These are phyloP conservation scores for Sarocladiaceae sp. DNA, from an alignment of 2,329 filamentous ascomycete species.

Conservation along the genomic window DNA sequence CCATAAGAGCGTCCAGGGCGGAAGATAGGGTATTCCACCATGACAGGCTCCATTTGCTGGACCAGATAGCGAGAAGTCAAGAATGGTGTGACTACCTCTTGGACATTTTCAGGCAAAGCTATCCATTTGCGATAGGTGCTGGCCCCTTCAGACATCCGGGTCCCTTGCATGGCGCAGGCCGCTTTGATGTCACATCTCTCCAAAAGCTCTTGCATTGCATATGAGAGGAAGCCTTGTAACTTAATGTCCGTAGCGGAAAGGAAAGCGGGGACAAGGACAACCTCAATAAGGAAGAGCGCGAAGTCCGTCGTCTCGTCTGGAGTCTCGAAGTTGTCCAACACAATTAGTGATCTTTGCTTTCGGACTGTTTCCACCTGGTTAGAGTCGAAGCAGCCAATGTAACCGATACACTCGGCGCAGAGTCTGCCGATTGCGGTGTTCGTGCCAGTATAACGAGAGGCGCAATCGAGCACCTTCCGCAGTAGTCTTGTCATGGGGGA, in stretches of 20 bases:
- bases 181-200: constrained; percentile 69
- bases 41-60: constrained; percentile 52
- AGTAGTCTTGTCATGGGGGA: constrained; percentile 66
- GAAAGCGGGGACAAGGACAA: constrained; percentile 88
- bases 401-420: constrained; percentile 77
- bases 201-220: constrained; percentile 88
- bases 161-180: constrained; percentile 40
- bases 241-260: constrained; percentile 83
- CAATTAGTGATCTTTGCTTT: constrained; percentile 77
- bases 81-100: constrained; percentile 84
- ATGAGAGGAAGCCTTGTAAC: constrained; percentile 87
- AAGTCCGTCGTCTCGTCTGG: constrained; percentile 80
- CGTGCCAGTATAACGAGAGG: constrained; percentile 70
- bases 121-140: constrained; percentile 72
- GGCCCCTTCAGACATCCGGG: constrained; percentile 42
- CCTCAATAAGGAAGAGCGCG: constrained; percentile 76
- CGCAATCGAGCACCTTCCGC: constrained; percentile 79
- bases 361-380: constrained; percentile 80
- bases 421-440: constrained; percentile 65
- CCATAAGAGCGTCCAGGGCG: constrained; percentile 63
- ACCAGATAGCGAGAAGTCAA: constrained; percentile 79
- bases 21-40: constrained; percentile 75
- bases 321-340: constrained; percentile 80
- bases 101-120: constrained; percentile 68
- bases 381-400: constrained; percentile 87